phyloP scores from a whole-genome alignment of 495 filamentous ascomycete genomes.

The Xylaria curta region DNA sequence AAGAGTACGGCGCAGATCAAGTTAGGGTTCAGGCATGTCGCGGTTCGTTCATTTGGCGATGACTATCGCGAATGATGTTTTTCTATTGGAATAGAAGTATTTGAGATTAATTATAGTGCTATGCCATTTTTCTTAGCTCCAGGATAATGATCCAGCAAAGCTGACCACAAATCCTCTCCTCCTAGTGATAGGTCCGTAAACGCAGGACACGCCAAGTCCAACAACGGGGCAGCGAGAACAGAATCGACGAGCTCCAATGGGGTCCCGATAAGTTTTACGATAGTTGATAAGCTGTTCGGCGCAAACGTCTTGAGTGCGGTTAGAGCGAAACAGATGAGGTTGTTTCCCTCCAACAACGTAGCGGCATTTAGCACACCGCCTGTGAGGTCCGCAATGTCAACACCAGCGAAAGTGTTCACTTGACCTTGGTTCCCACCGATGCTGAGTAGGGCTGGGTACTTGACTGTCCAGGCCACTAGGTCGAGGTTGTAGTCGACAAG shows the following conservation, averaged over 20 bases:
- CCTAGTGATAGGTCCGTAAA: constrained; percentile 47
- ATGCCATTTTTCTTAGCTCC: constrained; percentile 34
- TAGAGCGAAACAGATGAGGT: constrained; percentile 56
- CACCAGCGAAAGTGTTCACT: constrained; percentile 61
- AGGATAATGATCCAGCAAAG: constrained; percentile 43
- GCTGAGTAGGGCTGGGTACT: constrained; percentile 37
- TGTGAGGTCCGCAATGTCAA: constrained; percentile 56
- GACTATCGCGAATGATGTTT: not conserved
- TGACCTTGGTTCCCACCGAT: constrained; percentile 65
- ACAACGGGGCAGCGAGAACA: not conserved
- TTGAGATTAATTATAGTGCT: constrained; percentile 18
- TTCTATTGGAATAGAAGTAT: not conserved
- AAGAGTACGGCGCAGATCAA: constrained; percentile 33
- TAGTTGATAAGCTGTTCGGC: constrained; percentile 47
- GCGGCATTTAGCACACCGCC: constrained; percentile 54
- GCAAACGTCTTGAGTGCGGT: constrained; percentile 50
- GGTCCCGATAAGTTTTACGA: constrained; percentile 36
- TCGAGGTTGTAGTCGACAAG: constrained; percentile 49
- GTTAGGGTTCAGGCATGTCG: not conserved
- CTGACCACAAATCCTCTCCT: constrained; percentile 45
- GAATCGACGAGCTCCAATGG: not conserved
- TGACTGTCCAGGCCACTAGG: constrained; percentile 42
- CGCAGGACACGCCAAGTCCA: constrained; percentile 43
- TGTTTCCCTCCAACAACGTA: constrained; percentile 54
- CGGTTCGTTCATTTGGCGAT: not conserved